Evolutionary conservation across 177 flowering plant genomes (phyloP), one percentile per base, ranked within the genome.

Genomic region (Vitis hybrid): DNA sequence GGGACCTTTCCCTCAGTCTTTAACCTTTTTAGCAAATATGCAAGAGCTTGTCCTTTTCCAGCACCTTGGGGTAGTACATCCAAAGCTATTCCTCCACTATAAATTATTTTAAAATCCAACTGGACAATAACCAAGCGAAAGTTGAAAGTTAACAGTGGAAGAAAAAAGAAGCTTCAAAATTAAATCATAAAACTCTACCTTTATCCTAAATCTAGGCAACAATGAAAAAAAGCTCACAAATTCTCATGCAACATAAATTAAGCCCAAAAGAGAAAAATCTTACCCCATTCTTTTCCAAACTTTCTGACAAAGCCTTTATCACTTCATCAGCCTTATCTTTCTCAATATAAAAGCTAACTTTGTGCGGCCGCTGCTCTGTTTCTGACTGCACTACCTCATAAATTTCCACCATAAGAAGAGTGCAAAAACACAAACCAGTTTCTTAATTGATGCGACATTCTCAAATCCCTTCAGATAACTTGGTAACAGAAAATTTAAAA

Each of bases 11-110:
- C 90, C 51, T 79, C 84, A 59, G 67, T 45, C 52, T 76, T 82
- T 11, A 93, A 81, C 71, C 91, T 93, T 50, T 87, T 80, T 2
- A 81, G 88, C 76, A 93, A 65, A 85, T 89, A 91, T 64, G 86
- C 90, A 69, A 93, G 90, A 68, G 98, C 97, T 78, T 86, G 88
- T 55, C 97, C 98, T 85, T 93, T 93, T 45, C 98, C 98, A 72
- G 95, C 97, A 67, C 88, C 86, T 85, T 84, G 82, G 11, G 98
- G 96, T 68, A 93, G 72, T 62, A 93, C 66, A 53, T 91, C 95
- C 80, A 91, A 76, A 74, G 81, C 93, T 62, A 70, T 79, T 13
- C 93, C 98, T 33, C 90, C 89, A 76, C 98, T 93, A 72, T 89
- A 93, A 49, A 90, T 84, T 51, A 93, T 80, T 77, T 93, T 91